phyloP scores from a whole-genome alignment of 768 basidiomycete species.

The Tephrocybe rancida region DNA sequence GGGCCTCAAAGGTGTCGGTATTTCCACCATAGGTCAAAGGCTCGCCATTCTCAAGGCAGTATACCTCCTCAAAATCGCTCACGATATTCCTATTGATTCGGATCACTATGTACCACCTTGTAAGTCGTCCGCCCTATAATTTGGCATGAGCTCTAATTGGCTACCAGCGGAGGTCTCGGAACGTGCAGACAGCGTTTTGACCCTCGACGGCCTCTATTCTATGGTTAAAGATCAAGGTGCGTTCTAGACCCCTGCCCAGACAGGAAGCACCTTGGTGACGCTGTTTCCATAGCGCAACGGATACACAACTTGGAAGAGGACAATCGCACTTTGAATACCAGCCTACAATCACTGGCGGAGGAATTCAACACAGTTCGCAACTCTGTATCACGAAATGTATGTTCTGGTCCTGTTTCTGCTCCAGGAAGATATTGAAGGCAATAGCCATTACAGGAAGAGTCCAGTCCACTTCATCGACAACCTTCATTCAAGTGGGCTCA shows the following conservation, averaged over 20 bases:
- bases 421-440: constrained; percentile 9
- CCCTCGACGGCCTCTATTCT: constrained; percentile 66
- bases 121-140: constrained; percentile 38
- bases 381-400: constrained; percentile 42
- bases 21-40: constrained; percentile 90
- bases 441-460: constrained; percentile 29
- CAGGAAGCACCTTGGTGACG: constrained; percentile 1
- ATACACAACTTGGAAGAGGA: constrained; percentile 75
- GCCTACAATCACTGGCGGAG: constrained; percentile 65
- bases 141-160: constrained; percentile 8
- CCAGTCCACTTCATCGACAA: constrained; percentile 62
- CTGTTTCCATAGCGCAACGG: constrained; percentile 55
- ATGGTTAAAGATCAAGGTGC: constrained; percentile 78
- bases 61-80: constrained; percentile 84
- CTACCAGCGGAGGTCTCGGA: constrained; percentile 61
- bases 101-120: constrained; percentile 91
- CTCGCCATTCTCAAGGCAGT: constrained; percentile 90
- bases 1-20: constrained; percentile 81
- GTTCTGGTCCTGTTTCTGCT: constrained; percentile 15
- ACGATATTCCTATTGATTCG: constrained; percentile 80
- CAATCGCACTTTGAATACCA: constrained; percentile 67
- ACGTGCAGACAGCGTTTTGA: constrained; percentile 46
- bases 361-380: constrained; percentile 53
- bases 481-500: constrained; percentile 90
- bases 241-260: constrained; percentile 12